Evolutionary conservation across 2,329 filamentous ascomycete genomes (phyloP), one percentile per base, ranked within the genome.

Genomic region (Bipolaris victoriae): DNA sequence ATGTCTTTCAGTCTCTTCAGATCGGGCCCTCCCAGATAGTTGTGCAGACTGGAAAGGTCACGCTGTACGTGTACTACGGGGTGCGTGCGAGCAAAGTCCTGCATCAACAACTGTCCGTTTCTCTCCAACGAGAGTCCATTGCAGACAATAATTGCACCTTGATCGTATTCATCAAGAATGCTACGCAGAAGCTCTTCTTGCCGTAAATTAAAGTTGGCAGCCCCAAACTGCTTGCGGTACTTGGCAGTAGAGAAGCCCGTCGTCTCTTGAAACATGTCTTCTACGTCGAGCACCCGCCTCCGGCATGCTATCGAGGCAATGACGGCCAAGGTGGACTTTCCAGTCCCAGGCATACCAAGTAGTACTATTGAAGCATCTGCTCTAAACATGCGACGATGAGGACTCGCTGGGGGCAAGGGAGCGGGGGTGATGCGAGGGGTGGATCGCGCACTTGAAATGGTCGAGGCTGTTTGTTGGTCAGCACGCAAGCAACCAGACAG

Each of bases 241-340:
- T 80, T 80, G 3, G 84, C 81, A 47, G 87, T 86, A 2, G 87
- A 86, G 13, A 85, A 78, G 7, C 88, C 86, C 0, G 85, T 87
- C 3, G 81, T 77, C 49, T 90, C 84, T 40, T 88, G 83, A 64
- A 94, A 93, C 45, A 83, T 82, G 39, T 83, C 82, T 62, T 92
- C 89, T 33, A 87, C 82, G 60, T 92, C 90, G 51, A 92, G 78
- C 2, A 92, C 81, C 51, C 86, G 86, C 39, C 88, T 82, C 51
- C 86, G 85, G 73, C 90, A 86, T 47, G 88, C 88, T 7, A 87
- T 87, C 0, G 89, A 89, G 5, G 89, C 88, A 60, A 93, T 91
- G 46, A 93, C 84, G 13, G 88, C 90, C 10, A 93, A 79, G 1
- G 88, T 91, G 1, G 89, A 89, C 74, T 92, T 92, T 15, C 90